Evolutionary conservation across 2,329 filamentous ascomycete species (phyloP).

Genomic region (Microdochium nivale): DNA sequence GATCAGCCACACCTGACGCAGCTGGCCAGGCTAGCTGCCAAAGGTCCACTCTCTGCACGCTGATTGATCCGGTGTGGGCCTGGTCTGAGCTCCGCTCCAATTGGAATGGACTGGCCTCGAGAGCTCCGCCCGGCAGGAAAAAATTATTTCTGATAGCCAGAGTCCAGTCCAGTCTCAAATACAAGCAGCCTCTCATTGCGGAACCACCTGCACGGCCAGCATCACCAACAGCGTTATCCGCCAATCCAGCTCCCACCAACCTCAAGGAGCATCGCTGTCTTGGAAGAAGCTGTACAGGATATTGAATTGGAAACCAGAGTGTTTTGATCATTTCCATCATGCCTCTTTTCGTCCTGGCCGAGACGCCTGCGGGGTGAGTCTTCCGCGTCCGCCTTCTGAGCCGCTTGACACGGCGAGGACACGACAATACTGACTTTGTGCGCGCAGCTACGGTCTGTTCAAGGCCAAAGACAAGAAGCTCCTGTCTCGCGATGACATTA

Average conservation of each 20-base stretch:
- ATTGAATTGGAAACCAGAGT: conserved; percentile 7
- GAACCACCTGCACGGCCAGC: neutral
- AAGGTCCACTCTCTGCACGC: neutral
- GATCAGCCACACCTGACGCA: neutral
- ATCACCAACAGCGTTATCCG: conserved; percentile 1
- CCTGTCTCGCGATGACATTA: conserved; percentile 76
- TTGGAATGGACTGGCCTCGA: neutral
- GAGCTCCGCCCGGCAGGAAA: neutral
- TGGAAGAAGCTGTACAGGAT: neutral
- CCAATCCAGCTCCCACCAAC: conserved; percentile 5
- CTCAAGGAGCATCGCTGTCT: neutral
- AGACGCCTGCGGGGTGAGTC: conserved; percentile 75
- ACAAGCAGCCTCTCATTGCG: neutral
- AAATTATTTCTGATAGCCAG: neutral
- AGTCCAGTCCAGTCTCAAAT: neutral
- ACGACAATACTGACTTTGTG: conserved; percentile 11
- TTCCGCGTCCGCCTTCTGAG: neutral
- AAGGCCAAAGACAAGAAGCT: conserved; percentile 99
- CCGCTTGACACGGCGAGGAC: neutral
- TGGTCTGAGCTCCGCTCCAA: neutral
- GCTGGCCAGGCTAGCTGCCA: neutral
- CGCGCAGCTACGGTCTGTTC: conserved; percentile 82
- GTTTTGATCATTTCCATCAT: conserved; percentile 38
- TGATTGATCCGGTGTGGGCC: neutral
- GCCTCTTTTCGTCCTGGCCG: conserved; percentile 87